phyloP scores from a whole-genome alignment of 106 monocot genomes.

The Phalaenopsis aphrodite region DNA sequence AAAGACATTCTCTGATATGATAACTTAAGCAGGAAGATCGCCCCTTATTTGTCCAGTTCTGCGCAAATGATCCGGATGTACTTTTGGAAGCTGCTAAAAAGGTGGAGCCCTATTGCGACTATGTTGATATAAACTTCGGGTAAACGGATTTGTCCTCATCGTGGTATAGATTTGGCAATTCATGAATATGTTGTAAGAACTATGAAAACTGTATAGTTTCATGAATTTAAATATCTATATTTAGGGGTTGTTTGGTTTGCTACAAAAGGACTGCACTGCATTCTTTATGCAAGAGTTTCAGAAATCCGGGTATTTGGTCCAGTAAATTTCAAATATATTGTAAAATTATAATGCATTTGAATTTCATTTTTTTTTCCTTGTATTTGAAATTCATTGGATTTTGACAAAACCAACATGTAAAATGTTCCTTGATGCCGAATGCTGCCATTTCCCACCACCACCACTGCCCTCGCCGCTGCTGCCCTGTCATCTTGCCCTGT shows the following conservation, averaged over 20 bases:
- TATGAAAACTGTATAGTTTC: neutral
- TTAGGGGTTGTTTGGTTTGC: neutral
- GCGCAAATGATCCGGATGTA: slow-evolving; percentile 91
- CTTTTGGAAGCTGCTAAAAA: slow-evolving; percentile 79
- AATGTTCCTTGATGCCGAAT: too few species aligned
- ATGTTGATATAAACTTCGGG: slow-evolving; percentile 97
- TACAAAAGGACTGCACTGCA: too few species aligned
- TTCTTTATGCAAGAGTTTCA: too few species aligned
- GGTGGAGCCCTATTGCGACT: slow-evolving; percentile 89
- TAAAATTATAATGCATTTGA: too few species aligned
- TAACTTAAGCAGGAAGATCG: slow-evolving; percentile 75
- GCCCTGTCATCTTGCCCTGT: too few species aligned
- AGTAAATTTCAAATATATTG: too few species aligned
- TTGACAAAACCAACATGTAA: too few species aligned
- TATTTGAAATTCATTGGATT: too few species aligned
- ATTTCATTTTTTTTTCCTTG: too few species aligned
- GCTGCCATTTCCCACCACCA: too few species aligned
- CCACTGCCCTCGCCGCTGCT: too few species aligned
- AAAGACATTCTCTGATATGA: neutral
- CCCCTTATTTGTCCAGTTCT: slow-evolving; percentile 94
- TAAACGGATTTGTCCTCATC: slow-evolving; percentile 15
- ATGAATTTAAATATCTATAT: neutral
- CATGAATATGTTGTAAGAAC: neutral
- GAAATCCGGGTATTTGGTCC: too few species aligned
- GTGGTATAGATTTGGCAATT: neutral